phyloP scores from a whole-genome alignment of 2,329 filamentous ascomycete genomes.

The Colletotrichum tamarilloi region DNA sequence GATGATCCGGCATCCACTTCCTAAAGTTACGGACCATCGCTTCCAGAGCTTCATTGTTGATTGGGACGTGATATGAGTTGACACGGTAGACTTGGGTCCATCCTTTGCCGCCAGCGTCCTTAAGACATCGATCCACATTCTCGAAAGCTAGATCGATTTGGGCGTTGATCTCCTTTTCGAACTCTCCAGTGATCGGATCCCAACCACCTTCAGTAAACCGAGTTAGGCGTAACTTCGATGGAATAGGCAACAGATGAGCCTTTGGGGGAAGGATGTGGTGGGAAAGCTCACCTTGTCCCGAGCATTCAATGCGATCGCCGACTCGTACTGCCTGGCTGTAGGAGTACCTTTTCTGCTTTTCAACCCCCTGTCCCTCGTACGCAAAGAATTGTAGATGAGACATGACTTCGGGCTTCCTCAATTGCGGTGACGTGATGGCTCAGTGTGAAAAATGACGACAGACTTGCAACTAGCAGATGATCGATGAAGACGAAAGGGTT shows the following conservation, averaged over 20 bases:
- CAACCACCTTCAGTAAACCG: slow-evolving; percentile 43
- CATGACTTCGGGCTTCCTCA: too few species aligned
- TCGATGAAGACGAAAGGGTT: too few species aligned
- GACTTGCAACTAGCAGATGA: too few species aligned
- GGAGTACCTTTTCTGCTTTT: neutral
- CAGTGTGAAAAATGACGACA: too few species aligned
- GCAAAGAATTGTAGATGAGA: too few species aligned
- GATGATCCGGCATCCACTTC: slow-evolving; percentile 63
- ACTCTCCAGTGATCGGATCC: slow-evolving; percentile 41
- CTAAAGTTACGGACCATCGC: slow-evolving; percentile 59
- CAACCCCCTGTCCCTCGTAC: too few species aligned
- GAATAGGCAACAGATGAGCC: too few species aligned
- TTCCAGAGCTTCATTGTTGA: slow-evolving; percentile 51
- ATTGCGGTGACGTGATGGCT: too few species aligned
- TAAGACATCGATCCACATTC: slow-evolving; percentile 65
- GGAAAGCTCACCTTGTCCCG: slow-evolving; percentile 55
- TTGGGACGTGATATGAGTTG: slow-evolving; percentile 56
- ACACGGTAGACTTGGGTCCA: slow-evolving; percentile 66
- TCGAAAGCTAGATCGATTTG: slow-evolving; percentile 65
- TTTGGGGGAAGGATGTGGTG: too few species aligned
- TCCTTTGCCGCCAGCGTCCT: slow-evolving; percentile 64
- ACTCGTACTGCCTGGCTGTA: slow-evolving; percentile 62
- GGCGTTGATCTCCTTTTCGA: slow-evolving; percentile 50
- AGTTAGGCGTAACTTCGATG: neutral
- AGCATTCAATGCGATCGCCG: slow-evolving; percentile 57